Evolutionary conservation across 108 stramenopile species (phyloP), one percentile per base, ranked within the genome.

Genomic region (Phaeodactylum tricornutum): DNA sequence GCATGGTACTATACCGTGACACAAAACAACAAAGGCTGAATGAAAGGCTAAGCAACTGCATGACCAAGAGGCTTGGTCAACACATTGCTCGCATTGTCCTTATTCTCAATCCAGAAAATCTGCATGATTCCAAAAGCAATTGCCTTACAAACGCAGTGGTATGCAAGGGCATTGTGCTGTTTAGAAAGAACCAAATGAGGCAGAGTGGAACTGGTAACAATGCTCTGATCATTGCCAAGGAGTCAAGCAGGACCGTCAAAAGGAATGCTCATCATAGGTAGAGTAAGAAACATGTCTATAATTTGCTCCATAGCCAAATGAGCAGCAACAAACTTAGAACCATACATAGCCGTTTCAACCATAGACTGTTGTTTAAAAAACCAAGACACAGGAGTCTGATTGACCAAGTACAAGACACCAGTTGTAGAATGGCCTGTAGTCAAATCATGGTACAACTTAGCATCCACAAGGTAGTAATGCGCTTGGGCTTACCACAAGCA

Each of bases 361-460:
- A 40, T 43, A 22, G 17, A 32, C 29, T 56, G 55, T 6, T 27
- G 11, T 26, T 56, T 55, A 29, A 4, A 22, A 54, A 14, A 29
- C 17, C 39, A 37, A 54, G 26, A 24, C 53, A 41, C 17, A 40
- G 53, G 50, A 6, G 64, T 65, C 6, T 31, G 19, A 22, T 58
- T 58, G 39, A 65, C 37, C n/a, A 65, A 28, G 4, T 47, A 15
- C 20, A 63, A 20, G 27, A 55, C 28, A 33, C 62, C 62, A 4
- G 57, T 59, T n/a, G 50, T 35, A 14, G 57, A 48, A 12, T 33
- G 25, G 1, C 57, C 47, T 4, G 59, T 53, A 17, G 60, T 2
- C 34, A 24, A 14, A 22, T 51, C 55, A 37, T 62, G 61, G 2
- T 19, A 26, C 1, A 60, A 44, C 19, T 60, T 60, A 6, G 65